These are phyloP conservation scores for Noccaea bulbosa DNA, from an alignment of 345 rosid genomes.

Conservation along the genomic window DNA sequence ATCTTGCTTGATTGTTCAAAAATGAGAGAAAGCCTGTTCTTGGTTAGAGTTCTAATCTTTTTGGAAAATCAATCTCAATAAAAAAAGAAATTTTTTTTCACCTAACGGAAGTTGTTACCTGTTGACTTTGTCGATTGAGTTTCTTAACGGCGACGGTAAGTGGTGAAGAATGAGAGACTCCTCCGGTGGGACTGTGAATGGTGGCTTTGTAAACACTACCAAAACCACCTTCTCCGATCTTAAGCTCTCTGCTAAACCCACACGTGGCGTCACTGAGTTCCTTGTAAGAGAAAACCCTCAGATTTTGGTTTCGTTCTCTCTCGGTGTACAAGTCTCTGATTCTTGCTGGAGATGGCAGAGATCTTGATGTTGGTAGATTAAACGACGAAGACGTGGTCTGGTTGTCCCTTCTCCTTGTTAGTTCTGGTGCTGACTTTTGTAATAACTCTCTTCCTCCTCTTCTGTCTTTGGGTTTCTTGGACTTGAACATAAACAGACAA, in stretches of 20 bases:
- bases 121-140: slow-evolving; percentile 76
- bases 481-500: slow-evolving; percentile 39
- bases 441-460: slow-evolving; percentile 39
- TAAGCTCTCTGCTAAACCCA: slow-evolving; percentile 64
- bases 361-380: slow-evolving; percentile 29
- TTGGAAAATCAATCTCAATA: neutral
- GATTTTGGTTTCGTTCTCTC: slow-evolving; percentile 53
- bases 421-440: slow-evolving; percentile 61
- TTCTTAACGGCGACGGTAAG: slow-evolving; percentile 78
- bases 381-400: neutral
- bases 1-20: neutral
- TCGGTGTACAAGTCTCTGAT: slow-evolving; percentile 63
- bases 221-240: slow-evolving; percentile 97
- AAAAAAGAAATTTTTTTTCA: neutral
- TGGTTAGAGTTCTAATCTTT: neutral
- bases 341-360: slow-evolving; percentile 55
- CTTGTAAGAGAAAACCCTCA: slow-evolving; percentile 63
- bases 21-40: neutral
- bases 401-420: slow-evolving; percentile 18
- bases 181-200: slow-evolving; percentile 45
- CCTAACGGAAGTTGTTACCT: slow-evolving; percentile 54
- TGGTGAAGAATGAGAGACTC: slow-evolving; percentile 41
- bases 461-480: slow-evolving; percentile 15
- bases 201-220: slow-evolving; percentile 91
- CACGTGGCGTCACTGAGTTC: slow-evolving; percentile 77